Evolutionary conservation across 768 basidiomycete species (phyloP).

Genomic region (Lentinus brumalis): DNA sequence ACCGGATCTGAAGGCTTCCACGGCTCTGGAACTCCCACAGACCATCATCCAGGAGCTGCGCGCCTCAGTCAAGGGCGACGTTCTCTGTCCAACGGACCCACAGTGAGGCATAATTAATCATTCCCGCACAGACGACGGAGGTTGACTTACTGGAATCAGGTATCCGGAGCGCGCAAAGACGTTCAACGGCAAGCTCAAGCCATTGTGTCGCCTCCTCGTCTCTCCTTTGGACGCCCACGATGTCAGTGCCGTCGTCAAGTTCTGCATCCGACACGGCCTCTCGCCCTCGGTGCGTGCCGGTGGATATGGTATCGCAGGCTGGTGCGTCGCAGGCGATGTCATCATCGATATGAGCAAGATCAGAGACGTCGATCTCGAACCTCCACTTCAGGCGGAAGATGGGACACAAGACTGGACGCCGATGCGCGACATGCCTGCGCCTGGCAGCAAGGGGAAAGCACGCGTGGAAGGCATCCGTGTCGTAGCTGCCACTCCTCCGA

Average conservation of each 20-base stretch:
- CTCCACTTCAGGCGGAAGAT: conserved; percentile 37
- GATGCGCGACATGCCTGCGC: conserved; percentile 54
- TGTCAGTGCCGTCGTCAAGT: conserved; percentile 75
- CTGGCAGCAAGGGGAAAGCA: conserved; percentile 59
- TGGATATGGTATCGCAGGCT: conserved; percentile 89
- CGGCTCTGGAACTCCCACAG: background rate
- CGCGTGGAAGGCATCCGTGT: conserved; percentile 9
- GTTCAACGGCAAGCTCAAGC: conserved; percentile 32
- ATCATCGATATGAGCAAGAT: conserved; percentile 80
- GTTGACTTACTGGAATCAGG: conserved; percentile 11
- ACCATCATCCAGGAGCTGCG: conserved; percentile 21
- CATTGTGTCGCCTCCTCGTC: conserved; percentile 39
- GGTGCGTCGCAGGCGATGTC: conserved; percentile 85
- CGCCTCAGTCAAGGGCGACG: conserved; percentile 19
- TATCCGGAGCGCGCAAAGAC: conserved; percentile 28
- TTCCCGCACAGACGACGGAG: too few species aligned
- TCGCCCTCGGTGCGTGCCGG: conserved; percentile 86
- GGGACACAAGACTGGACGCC: conserved; percentile 53
- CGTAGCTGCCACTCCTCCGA: conserved; percentile 3
- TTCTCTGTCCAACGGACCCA: conserved; percentile 18
- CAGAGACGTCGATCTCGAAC: conserved; percentile 66
- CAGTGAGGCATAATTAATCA: conserved; percentile 9
- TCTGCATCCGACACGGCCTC: conserved; percentile 70
- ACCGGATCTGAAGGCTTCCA: background rate
- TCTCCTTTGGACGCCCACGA: conserved; percentile 80